phyloP scores from a whole-genome alignment of 108 stramenopile species.

The Fragilaria radians region DNA sequence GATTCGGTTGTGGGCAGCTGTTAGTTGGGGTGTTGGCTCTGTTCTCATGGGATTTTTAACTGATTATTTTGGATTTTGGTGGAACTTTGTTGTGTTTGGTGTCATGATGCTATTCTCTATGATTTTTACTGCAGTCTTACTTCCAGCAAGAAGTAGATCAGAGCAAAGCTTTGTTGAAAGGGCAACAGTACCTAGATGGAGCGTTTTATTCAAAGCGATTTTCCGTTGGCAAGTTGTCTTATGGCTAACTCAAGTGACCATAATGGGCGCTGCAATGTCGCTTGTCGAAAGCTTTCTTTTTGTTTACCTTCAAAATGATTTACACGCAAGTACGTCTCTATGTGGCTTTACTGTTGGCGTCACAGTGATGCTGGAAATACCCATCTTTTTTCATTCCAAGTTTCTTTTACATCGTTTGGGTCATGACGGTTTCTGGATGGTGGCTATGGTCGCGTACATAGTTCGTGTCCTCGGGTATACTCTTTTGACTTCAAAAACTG shows the following conservation, averaged over 20 bases:
- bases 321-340: slow-evolving; percentile 18
- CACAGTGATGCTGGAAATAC: slow-evolving; percentile 66
- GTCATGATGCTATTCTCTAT: slow-evolving; percentile 20
- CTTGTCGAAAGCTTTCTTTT: slow-evolving; percentile 43
- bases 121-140: slow-evolving; percentile 11
- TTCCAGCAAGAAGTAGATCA: slow-evolving; percentile 15
- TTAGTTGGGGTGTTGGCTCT: slow-evolving; percentile 41
- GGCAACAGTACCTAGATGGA: neutral
- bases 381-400: slow-evolving; percentile 51
- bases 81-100: slow-evolving; percentile 44
- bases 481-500: slow-evolving; percentile 26
- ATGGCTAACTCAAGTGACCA: slow-evolving; percentile 26
- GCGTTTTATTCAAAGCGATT: neutral
- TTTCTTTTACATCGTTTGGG: slow-evolving; percentile 27
- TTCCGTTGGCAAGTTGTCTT: slow-evolving; percentile 17
- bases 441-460: slow-evolving; percentile 39
- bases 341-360: slow-evolving; percentile 26
- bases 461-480: slow-evolving; percentile 55
- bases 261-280: slow-evolving; percentile 44
- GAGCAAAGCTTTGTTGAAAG: neutral
- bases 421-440: slow-evolving; percentile 25
- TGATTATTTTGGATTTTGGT: slow-evolving; percentile 38
- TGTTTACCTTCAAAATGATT: slow-evolving; percentile 32
- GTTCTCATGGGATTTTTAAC: slow-evolving; percentile 46
- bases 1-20: slow-evolving; percentile 31